Conservation (phyloP, 768 basidiomycete species). For the Amanita inopinata region DNA sequence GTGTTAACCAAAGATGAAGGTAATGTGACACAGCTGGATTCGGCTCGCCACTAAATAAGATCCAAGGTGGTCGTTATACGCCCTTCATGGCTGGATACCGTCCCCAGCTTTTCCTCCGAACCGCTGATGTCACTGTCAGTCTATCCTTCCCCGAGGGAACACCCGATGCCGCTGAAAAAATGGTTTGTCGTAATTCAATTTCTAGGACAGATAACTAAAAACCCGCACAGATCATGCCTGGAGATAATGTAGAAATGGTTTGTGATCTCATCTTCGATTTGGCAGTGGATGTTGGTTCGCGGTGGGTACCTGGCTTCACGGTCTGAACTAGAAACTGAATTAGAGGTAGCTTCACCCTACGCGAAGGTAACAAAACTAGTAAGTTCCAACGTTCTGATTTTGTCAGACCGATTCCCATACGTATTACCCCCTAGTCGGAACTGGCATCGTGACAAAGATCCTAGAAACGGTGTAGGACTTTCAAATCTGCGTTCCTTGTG, state of each 20-base stretch:
- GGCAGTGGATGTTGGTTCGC: conserved; percentile 80
- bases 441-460: conserved; percentile 88
- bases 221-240: conserved; percentile 75
- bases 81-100: conserved; percentile 93
- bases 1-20: conserved; percentile 21
- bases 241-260: conserved; percentile 93
- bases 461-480: conserved; percentile 29
- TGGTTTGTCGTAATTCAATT: conserved; percentile 38
- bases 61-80: conserved; percentile 83
- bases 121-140: conserved; percentile 82
- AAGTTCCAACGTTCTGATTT: conserved; percentile 19
- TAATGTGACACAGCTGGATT: too few species aligned
- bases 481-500: too few species aligned
- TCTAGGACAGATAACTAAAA: conserved; percentile 1
- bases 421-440: conserved; percentile 60
- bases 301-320: conserved; percentile 28
- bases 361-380: conserved; percentile 93
- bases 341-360: conserved; percentile 63
- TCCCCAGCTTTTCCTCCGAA: conserved; percentile 93
- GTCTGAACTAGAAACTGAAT: conserved; percentile 8
- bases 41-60: conserved; percentile 80
- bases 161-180: conserved; percentile 73
- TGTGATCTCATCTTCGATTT: conserved; percentile 78
- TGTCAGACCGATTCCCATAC: conserved; percentile 8
- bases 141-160: conserved; percentile 85